Percentiles rank a stretch among this genome's conserved stretches.
Evolutionary conservation across 345 rosid genomes (phyloP).

Genomic region (Syzygium grande): DNA sequence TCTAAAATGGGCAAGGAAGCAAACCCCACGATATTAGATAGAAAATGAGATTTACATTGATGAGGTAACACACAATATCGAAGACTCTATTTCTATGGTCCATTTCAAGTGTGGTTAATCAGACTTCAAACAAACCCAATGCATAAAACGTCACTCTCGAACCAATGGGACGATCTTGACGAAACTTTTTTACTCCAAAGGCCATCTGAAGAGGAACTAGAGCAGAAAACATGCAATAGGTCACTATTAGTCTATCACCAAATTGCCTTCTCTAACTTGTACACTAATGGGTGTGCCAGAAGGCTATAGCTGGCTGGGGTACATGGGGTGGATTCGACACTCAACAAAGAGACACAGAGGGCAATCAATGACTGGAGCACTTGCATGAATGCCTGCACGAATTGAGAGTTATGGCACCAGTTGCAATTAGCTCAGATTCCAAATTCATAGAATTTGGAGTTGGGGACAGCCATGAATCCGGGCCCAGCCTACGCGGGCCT

Average conservation of each 20-base stretch:
- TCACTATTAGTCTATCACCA: not conserved
- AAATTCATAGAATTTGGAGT: not conserved
- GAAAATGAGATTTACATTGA: not conserved
- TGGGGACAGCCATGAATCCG: not conserved
- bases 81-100: not conserved
- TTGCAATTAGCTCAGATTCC: not conserved
- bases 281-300: not conserved
- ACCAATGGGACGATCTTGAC: not conserved
- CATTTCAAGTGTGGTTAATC: not conserved
- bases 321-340: slow-evolving; percentile 6
- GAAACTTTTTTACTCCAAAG: not conserved
- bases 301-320: not conserved
- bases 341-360: not conserved
- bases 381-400: not conserved
- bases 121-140: not conserved
- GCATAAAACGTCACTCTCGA: not conserved
- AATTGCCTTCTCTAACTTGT: not conserved
- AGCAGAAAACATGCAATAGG: not conserved
- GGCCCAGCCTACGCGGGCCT: not conserved
- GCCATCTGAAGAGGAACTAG: not conserved
- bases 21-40: not conserved
- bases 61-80: not conserved
- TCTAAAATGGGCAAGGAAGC: not conserved
- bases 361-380: not conserved
- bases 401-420: not conserved